These are phyloP conservation scores for Phlyctochytrium planicorne DNA, from an alignment of 192 early-diverging fungal genomes.

Conservation along the genomic window DNA sequence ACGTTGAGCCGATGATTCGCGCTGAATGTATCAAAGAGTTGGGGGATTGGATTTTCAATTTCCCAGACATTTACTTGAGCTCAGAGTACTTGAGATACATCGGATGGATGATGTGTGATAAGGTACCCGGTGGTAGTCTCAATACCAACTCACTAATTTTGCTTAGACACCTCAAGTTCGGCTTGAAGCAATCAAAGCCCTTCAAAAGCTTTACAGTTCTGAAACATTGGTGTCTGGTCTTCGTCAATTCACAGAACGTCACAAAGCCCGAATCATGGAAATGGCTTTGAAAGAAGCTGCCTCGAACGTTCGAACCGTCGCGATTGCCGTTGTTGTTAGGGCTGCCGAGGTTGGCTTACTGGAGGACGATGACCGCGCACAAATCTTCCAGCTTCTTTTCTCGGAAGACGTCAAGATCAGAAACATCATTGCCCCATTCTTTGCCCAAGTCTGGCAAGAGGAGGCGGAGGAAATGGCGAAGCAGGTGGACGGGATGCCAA, in stretches of 20 bases:
- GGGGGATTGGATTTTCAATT: slow-evolving; percentile 71
- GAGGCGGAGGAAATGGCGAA: slow-evolving; percentile 39
- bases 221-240: slow-evolving; percentile 53
- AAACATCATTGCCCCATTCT: slow-evolving; percentile 60
- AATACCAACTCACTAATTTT: not conserved
- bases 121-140: slow-evolving; percentile 21
- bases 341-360: slow-evolving; percentile 55
- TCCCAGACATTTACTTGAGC: slow-evolving; percentile 72
- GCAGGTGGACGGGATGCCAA: slow-evolving; percentile 1
- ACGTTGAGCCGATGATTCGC: slow-evolving; percentile 82
- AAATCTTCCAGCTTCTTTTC: slow-evolving; percentile 69
- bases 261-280: slow-evolving; percentile 69
- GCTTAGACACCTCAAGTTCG: slow-evolving; percentile 46
- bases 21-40: slow-evolving; percentile 80
- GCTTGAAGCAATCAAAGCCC: slow-evolving; percentile 64
- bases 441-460: slow-evolving; percentile 51
- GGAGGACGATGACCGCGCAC: slow-evolving; percentile 60
- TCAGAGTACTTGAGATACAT: slow-evolving; percentile 76
- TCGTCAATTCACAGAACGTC: slow-evolving; percentile 64
- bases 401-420: slow-evolving; percentile 68
- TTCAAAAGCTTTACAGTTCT: slow-evolving; percentile 53
- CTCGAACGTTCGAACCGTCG: slow-evolving; percentile 30
- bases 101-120: slow-evolving; percentile 87
- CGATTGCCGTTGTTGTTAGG: slow-evolving; percentile 48
- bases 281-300: slow-evolving; percentile 74